Percentiles rank a stretch among this genome's conserved stretches.
phyloP scores from a whole-genome alignment of 768 basidiomycete genomes.

The Dictyophora rubrovolvata region DNA sequence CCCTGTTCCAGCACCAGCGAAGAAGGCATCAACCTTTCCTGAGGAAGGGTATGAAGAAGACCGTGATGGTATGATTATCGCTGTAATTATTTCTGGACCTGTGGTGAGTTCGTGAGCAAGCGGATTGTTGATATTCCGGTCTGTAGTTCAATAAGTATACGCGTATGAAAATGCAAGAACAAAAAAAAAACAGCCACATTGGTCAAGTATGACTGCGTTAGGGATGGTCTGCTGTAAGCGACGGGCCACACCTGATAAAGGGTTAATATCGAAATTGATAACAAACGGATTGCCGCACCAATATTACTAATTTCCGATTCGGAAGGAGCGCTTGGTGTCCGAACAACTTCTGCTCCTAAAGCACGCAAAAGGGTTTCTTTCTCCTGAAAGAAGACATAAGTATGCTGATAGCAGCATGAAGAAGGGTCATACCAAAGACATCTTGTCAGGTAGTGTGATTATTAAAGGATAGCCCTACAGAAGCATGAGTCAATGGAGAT shows the following conservation, averaged over 20 bases:
- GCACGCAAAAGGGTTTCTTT: conserved; percentile 89
- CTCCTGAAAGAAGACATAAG: conserved; percentile 38
- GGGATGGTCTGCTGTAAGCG: conserved; percentile 71
- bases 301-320: conserved; percentile 87
- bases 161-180: conserved; percentile 43
- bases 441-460: conserved; percentile 89
- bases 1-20: conserved; percentile 89
- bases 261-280: background rate
- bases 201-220: conserved; percentile 82
- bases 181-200: conserved; percentile 39
- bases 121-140: conserved; percentile 56
- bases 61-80: conserved; percentile 56
- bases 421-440: conserved; percentile 55
- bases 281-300: conserved; percentile 36
- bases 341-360: conserved; percentile 87
- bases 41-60: conserved; percentile 49
- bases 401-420: background rate
- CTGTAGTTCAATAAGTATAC: conserved; percentile 18
- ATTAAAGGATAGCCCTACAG: conserved; percentile 84
- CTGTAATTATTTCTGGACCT: conserved; percentile 84
- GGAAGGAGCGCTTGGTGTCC: conserved; percentile 88
- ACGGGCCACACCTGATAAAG: conserved; percentile 65
- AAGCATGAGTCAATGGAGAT: conserved; percentile 69
- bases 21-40: conserved; percentile 66
- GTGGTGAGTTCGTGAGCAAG: conserved; percentile 86